These are phyloP conservation scores for Mortierella sp. DNA, from an alignment of 371 early-diverging fungal species.

Conservation along the genomic window DNA sequence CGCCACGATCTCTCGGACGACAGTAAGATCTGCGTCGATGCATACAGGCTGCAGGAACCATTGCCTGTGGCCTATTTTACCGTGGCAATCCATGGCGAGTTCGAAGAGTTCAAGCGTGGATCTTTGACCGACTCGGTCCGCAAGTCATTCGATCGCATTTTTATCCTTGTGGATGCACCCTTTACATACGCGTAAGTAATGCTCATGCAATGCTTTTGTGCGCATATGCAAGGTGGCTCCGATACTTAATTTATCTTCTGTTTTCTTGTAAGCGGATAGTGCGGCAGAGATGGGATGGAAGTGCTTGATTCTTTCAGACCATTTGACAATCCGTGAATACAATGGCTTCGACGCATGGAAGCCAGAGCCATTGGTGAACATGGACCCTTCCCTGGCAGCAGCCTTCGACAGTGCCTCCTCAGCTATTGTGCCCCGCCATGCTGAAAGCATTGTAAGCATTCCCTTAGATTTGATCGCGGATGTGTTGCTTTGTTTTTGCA, in stretches of 20 bases:
- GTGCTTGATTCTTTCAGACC: constrained; percentile 47
- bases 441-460: constrained; percentile 1
- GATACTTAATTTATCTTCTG: background rate
- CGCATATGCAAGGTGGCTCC: background rate
- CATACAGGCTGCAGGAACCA: constrained; percentile 40
- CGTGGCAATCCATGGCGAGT: constrained; percentile 45
- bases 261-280: constrained; percentile 8
- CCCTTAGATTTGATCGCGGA: background rate
- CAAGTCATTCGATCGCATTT: constrained; percentile 49
- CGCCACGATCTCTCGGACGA: constrained; percentile 39
- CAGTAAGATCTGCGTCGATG: constrained; percentile 42
- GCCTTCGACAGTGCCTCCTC: background rate
- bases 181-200: no score
- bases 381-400: background rate
- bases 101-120: constrained; percentile 29
- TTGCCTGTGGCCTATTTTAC: constrained; percentile 38
- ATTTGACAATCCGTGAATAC: constrained; percentile 34
- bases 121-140: background rate
- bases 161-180: constrained; percentile 40
- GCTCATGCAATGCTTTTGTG: background rate
- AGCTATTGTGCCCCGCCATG: background rate
- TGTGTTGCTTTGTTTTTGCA: background rate
- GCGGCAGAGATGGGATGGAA: constrained; percentile 42
- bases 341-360: constrained; percentile 42
- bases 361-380: constrained; percentile 21